Evolutionary conservation across 768 basidiomycete species (phyloP), one percentile per base, ranked within the genome.

Genomic region (Tulasnella sp.): DNA sequence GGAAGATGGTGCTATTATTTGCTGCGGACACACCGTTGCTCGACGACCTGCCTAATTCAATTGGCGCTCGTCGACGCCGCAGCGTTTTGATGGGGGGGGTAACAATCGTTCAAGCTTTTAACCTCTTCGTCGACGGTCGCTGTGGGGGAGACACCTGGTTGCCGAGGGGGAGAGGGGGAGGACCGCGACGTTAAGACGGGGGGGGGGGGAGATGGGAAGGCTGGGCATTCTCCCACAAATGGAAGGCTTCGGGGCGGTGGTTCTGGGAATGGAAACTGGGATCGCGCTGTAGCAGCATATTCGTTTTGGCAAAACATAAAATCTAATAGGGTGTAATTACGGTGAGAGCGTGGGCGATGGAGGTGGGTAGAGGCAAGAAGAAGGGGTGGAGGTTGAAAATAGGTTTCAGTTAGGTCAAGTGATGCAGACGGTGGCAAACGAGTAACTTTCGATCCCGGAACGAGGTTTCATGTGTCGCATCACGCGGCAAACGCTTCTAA

Each of bases 161-260:
- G 62, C 31, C 62, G 16, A 36, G 27, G 31, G 1, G 27, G 16
- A 36, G 27, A 14, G 1, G 27, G 62, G 31, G 5, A 68, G 31
- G 62, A 18, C 31, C 12, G 27, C 62, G 62, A 68, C 62, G 62
- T 14, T 68, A 10, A 68, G 62, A 68, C 62, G 62, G 62, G 62
- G 34, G 19, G 16, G 10, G 16, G 62, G 62, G 19, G 62, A 10
- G 16, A 10, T 4, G 62, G 62, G 19, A 34, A 10, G 24, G 27
- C 62, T 27, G 62, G 62, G 62, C 31, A 68, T 31, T 68, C 62
- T 68, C 62, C 62, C 62, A 68, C 62, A 68, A 68, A 68, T 68
- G 62, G 62, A 68, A 68, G 62, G 62, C 62, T 68, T 68, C 62
- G 56, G 62, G 3, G 62, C 16, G 27, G 7, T 36, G n/a, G 31